A percentile compares a stretch with the other conserved stretches of the same genome.
phyloP scores from a whole-genome alignment of 495 filamentous ascomycete species.

The Neurospora sublineolata region DNA sequence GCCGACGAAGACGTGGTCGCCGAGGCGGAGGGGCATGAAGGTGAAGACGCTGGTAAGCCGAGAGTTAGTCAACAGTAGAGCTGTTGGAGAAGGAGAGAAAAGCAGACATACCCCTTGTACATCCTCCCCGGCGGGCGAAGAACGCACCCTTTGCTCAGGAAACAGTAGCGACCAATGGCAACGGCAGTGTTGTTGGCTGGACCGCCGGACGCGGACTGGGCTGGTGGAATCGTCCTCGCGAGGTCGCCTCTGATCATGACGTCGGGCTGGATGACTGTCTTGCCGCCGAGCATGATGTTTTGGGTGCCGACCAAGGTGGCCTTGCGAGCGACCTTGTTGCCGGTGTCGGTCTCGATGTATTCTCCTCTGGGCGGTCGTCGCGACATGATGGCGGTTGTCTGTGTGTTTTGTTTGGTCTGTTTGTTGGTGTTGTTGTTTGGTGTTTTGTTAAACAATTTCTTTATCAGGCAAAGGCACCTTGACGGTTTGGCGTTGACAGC shows the following conservation, averaged over 20 bases:
- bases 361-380: slow-evolving; percentile 71
- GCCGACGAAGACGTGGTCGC: slow-evolving; percentile 84
- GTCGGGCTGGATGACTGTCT: slow-evolving; percentile 85
- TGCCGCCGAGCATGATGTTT: slow-evolving; percentile 94
- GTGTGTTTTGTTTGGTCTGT: not conserved
- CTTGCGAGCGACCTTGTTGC: slow-evolving; percentile 94
- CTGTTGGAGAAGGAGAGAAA: not conserved
- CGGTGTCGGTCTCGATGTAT: slow-evolving; percentile 97
- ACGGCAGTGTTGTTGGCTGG: slow-evolving; percentile 54
- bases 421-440: not conserved
- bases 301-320: slow-evolving; percentile 84
- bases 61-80: too few species aligned
- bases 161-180: slow-evolving; percentile 77
- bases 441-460: not conserved
- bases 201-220: slow-evolving; percentile 23
- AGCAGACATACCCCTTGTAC: slow-evolving; percentile 44
- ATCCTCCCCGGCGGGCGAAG: slow-evolving; percentile 68
- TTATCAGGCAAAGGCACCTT: not conserved
- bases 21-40: slow-evolving; percentile 79
- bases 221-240: slow-evolving; percentile 36
- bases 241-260: slow-evolving; percentile 90
- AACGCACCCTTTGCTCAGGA: slow-evolving; percentile 61
- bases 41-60: slow-evolving; percentile 32
- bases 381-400: slow-evolving; percentile 44
- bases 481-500: not conserved